Percentiles rank a stretch among this genome's conserved stretches.
Evolutionary conservation across 805 yeast species (phyloP).

Genomic region (Torulaspora quercuum): DNA sequence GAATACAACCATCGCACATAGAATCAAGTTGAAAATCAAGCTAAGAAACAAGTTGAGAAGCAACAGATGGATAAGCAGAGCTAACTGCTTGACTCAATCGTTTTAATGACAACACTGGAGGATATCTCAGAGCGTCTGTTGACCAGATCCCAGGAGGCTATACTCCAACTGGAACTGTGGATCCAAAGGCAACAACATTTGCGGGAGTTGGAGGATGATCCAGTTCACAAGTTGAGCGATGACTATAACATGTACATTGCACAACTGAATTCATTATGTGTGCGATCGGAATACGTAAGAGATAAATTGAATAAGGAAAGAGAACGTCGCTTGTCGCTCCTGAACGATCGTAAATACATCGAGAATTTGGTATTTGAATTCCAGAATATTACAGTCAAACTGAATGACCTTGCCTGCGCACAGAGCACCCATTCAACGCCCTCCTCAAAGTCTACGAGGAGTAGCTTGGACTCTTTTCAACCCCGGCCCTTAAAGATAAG

Average conservation of each 20-base stretch:
- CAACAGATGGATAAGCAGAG: too few relatives aligned
- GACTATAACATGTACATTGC: conserved; percentile 26
- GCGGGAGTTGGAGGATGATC: conserved; percentile 11
- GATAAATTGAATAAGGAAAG: conserved; percentile 19
- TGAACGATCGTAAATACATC: conserved; percentile 18
- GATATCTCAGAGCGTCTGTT: conserved; percentile 30
- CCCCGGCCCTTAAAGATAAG: conserved; percentile 29
- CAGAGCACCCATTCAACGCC: conserved; percentile 18
- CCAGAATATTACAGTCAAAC: conserved; percentile 25
- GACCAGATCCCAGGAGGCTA: conserved; percentile 32
- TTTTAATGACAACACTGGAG: conserved; percentile 17
- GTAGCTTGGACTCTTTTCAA: conserved; percentile 14
- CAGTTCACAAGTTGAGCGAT: conserved; percentile 12
- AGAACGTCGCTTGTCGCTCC: conserved; percentile 5
- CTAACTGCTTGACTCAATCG: too few relatives aligned
- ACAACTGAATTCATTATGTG: conserved; percentile 29
- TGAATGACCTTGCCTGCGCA: conserved; percentile 25
- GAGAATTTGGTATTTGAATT: conserved; percentile 29
- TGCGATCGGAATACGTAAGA: conserved; percentile 25
- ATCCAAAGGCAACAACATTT: conserved; percentile 25
- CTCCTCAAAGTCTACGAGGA: conserved; percentile 19
- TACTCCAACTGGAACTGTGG: conserved; percentile 31
- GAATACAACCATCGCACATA: too few relatives aligned
- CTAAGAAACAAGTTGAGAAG: too few relatives aligned
- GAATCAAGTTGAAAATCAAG: too few relatives aligned